phyloP scores from a whole-genome alignment of 345 rosid genomes.

The Citrus reticulata region DNA sequence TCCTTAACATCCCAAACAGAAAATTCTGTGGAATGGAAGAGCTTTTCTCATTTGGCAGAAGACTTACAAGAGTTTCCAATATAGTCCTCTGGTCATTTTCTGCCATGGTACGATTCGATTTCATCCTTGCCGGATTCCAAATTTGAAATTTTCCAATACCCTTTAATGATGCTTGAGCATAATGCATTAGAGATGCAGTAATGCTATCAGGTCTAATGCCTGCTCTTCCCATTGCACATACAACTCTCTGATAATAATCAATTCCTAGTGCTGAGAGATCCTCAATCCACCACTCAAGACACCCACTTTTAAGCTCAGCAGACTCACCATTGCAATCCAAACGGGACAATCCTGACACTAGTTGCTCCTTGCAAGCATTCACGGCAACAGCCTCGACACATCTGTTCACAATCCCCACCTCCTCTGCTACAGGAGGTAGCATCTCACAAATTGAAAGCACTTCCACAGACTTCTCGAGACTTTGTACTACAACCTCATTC shows the following conservation, averaged over 20 bases:
- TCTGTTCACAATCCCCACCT: conserved; percentile 43
- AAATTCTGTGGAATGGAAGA: conserved; percentile 53
- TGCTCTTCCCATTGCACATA: conserved; percentile 50
- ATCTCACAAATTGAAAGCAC: conserved; percentile 60
- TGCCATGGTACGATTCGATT: conserved; percentile 23
- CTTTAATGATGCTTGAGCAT: conserved; percentile 64
- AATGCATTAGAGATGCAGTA: conserved; percentile 64
- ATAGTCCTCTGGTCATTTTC: conserved; percentile 52
- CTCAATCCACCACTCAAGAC: conserved; percentile 79
- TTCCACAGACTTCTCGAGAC: conserved; percentile 61
- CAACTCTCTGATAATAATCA: conserved; percentile 52
- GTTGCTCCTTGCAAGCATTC: conserved; percentile 74
- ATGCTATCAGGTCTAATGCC: conserved; percentile 63
- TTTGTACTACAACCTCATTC: conserved; percentile 48
- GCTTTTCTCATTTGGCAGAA: conserved; percentile 52
- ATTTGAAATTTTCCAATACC: conserved; percentile 47
- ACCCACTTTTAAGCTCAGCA: conserved; percentile 51
- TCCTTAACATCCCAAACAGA: conserved; percentile 75
- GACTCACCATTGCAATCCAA: conserved; percentile 42
- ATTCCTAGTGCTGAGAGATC: conserved; percentile 62
- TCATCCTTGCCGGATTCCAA: conserved; percentile 46
- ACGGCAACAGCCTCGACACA: conserved; percentile 74
- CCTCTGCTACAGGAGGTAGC: conserved; percentile 42
- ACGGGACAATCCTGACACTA: conserved; percentile 57
- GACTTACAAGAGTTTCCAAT: conserved; percentile 61